Evolutionary conservation across 2,329 filamentous ascomycete genomes (phyloP), one percentile per base, ranked within the genome.

Genomic region (Ceratocystis diversiconidia): DNA sequence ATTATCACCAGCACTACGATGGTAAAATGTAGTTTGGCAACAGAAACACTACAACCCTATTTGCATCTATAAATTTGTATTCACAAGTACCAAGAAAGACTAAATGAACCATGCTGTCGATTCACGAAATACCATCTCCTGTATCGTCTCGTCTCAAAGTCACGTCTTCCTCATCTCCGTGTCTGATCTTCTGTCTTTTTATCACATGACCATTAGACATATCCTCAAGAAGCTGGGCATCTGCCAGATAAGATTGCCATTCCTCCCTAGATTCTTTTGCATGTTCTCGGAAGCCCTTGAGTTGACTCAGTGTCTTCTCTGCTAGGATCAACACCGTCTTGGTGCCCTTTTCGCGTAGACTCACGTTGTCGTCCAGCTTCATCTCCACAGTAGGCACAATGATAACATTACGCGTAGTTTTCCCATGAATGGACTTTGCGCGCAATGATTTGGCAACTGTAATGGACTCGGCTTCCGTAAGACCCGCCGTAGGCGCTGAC

Each of bases 151-250:
- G 36, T 41, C 36, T 41, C 10, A 41, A 10, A 4, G 36, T 41
- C 36, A 12, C 36, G 10, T 12, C 36, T 15, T 41, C 36, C 36
- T 5, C 36, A 12, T 50, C 84, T 25, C 70, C 3, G 30, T 61
- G 6, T 48, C 5, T 61, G 10, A 52, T 6, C 48, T 28, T 52
- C n/a, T 50, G 19, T n/a, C 8, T 28, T 17, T 59, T 57, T 60
- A 17, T 3, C 22, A 8, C 1, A 25, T 63, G 10, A 22, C 17
- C 17, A 25, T 57, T 30, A 19, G 25, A 25, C 3, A 52, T 10
- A 10, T 52, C 41, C 22, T 36, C 17, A 19, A 3, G 36, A 44
- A 62, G 12, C 19, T 50, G 41, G 19, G 28, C 25, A 32, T n/a
- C 30, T 5, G 25, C 22, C n/a, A 65, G 15, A 32, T 65, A 36